Evolutionary conservation across 2,329 filamentous ascomycete genomes (phyloP).

Genomic region (Rutstroemia sp.): DNA sequence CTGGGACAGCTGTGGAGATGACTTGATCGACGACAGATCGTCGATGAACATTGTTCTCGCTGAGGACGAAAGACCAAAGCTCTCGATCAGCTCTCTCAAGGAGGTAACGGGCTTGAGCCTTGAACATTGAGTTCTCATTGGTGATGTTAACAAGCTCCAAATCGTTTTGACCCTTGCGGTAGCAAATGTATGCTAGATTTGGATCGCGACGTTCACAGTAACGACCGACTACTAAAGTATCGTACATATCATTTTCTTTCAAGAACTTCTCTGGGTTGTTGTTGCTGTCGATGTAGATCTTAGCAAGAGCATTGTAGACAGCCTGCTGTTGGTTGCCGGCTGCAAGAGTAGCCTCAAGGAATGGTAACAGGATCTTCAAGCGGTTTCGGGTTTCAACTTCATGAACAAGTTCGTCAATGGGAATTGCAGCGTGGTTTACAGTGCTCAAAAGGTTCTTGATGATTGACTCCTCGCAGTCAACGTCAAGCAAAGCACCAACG

Average conservation of each 20-base stretch:
- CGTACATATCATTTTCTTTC: constrained; percentile 95
- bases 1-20: constrained; percentile 87
- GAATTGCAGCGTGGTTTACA: constrained; percentile 76
- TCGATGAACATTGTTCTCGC: constrained; percentile 90
- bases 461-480: constrained; percentile 93
- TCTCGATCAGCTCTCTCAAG: constrained; percentile 84
- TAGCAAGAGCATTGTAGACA: constrained; percentile 93
- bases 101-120: constrained; percentile 91
- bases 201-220: constrained; percentile 99
- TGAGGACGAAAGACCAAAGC: constrained; percentile 91
- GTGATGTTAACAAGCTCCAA: constrained; percentile 95
- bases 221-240: constrained; percentile 85
- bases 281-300: constrained; percentile 99
- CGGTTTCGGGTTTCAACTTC: constrained; percentile 97
- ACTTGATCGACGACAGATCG: constrained; percentile 94
- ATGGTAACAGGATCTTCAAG: constrained; percentile 88
- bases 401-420: constrained; percentile 85
- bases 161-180: constrained; percentile 95
- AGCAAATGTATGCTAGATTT: constrained; percentile 90
- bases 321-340: constrained; percentile 93
- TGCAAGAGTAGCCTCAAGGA: constrained; percentile 86
- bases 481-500: constrained; percentile 86
- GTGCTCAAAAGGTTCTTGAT: constrained; percentile 88
- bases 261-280: constrained; percentile 97
- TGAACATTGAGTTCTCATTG: constrained; percentile 99